Evolutionary conservation across 257 asterid species (phyloP), one percentile per base, ranked within the genome.

Genomic region (Euphrasia confusa): DNA sequence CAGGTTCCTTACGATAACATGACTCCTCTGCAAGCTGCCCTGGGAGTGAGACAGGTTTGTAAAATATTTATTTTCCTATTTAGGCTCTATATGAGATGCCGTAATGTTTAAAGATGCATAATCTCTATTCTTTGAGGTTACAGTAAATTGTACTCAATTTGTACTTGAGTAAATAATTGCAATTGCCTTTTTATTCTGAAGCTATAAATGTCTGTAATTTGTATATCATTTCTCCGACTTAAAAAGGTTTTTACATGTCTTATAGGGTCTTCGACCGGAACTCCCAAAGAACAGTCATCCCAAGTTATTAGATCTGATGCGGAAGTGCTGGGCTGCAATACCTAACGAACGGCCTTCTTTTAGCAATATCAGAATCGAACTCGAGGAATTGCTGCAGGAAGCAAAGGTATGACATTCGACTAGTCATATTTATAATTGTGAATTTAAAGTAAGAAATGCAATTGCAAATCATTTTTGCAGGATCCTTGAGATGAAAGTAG

Each of bases 251-350:
- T 17, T 15, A 4, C 24, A 11, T 30, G 60, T 52, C 56, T 60
- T n/a, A 6, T 69, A 91, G 98, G 98, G 98, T 62, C 95, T 75
- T 53, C 90, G 98, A 56, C 98, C 97, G 1, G 95, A 86, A 49
- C 80, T 80, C 77, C 97, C 98, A 4, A 58, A 64, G 58, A 58
- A 75, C 12, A 75, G 74, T 17, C 84, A 92, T 72, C 97, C 95
- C 13, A 86, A 77, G 79, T 66, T 86, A 66, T 54, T 78, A 60
- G 79, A 73, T 59, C 59, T 92, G 77, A 92, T 92, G 95, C 87
- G 81, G 81, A 84, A 85, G 74, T 83, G 95, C 60, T 92, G 98
- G 98, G 84, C 78, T 14, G 82, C 81, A n/a, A 24, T 52, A 59
- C 97, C 96, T 2, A 61, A 62, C 54, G 63, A 71, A 40, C 84